Evolutionary conservation across 805 yeast genomes (phyloP).

Genomic region (Scheffersomyces spartinae): DNA sequence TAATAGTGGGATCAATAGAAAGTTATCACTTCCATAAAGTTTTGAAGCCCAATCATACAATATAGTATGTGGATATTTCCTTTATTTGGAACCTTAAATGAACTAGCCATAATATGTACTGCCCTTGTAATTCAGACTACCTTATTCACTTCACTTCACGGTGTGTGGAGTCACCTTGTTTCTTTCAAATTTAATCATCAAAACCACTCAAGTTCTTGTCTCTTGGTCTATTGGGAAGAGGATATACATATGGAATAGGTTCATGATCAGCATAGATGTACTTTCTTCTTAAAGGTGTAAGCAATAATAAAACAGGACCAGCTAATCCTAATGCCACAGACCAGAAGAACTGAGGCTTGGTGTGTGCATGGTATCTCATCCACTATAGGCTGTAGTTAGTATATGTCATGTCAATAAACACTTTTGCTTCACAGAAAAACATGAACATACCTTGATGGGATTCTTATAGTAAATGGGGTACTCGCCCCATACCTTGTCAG

Average conservation of each 20-base stretch:
- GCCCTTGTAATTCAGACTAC: no score
- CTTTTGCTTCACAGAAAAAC: conserved; percentile 5
- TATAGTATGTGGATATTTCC: no score
- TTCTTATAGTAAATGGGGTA: conserved; percentile 50
- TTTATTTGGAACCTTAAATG: no score
- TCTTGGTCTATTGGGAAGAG: conserved; percentile 45
- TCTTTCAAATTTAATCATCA: conserved; percentile 41
- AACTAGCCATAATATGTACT: no score
- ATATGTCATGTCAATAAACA: conserved; percentile 1
- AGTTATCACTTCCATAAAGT: no score
- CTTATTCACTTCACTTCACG: no score
- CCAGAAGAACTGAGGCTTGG: conserved; percentile 63
- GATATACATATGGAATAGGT: conserved; percentile 52
- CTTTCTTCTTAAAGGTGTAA: conserved; percentile 61
- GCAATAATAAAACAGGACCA: conserved; percentile 51
- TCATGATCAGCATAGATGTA: conserved; percentile 53
- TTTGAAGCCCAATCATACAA: no score
- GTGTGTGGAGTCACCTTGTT: no score
- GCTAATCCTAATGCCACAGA: conserved; percentile 52
- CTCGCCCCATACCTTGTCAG: conserved; percentile 34
- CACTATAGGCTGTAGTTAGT: conserved; percentile 32
- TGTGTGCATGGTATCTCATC: conserved; percentile 66
- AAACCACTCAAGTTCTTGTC: conserved; percentile 38
- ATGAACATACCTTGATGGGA: conserved; percentile 47
- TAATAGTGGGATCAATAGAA: no score